phyloP scores from a whole-genome alignment of 78 protist genomes.

The Anaeramoeba flamelloides region DNA sequence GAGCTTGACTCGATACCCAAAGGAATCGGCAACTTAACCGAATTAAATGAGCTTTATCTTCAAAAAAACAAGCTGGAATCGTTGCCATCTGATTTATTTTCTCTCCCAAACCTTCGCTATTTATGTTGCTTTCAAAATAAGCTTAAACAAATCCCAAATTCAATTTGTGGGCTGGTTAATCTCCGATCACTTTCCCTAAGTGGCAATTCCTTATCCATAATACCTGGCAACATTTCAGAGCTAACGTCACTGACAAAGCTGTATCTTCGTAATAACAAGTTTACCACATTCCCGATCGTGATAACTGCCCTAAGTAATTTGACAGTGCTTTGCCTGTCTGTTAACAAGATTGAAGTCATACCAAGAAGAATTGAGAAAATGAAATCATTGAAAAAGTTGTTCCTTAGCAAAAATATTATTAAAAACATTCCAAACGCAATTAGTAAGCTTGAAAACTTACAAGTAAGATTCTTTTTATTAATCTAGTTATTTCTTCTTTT shows the following conservation, averaged over 20 bases:
- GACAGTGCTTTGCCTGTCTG: neutral
- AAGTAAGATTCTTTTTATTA: neutral
- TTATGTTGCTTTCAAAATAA: neutral
- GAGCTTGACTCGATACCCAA: neutral
- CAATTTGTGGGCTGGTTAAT: neutral
- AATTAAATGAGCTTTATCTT: neutral
- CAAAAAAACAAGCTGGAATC: neutral
- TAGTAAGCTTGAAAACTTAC: neutral
- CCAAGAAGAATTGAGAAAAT: neutral
- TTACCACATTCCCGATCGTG: neutral
- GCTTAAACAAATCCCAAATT: neutral
- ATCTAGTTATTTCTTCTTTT: too few species aligned
- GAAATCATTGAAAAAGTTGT: neutral
- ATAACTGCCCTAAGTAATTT: neutral
- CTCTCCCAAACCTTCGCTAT: neutral
- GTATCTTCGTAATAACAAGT: neutral
- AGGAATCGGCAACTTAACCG: neutral
- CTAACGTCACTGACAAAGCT: neutral
- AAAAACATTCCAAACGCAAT: neutral
- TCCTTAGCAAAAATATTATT: neutral
- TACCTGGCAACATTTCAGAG: neutral
- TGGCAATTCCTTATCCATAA: neutral
- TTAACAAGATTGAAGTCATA: neutral
- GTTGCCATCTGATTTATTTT: neutral
- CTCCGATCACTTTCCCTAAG: neutral